phyloP scores from a whole-genome alignment of 495 filamentous ascomycete species.

The Cercophora sp. region DNA sequence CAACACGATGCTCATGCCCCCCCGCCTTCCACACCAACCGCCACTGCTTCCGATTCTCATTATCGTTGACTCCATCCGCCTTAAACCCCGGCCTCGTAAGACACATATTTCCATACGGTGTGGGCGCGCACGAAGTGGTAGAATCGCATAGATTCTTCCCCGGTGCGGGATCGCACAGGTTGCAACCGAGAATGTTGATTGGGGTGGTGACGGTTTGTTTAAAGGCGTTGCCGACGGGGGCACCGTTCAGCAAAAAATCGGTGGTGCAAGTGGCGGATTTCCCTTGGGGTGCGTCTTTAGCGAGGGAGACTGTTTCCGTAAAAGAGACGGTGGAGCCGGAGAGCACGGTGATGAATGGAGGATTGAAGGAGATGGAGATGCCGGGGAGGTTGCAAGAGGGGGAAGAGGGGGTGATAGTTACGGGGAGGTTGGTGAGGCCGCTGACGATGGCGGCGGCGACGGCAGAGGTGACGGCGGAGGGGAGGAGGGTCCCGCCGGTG shows the following conservation, averaged over 20 bases:
- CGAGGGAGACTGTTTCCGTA: background rate
- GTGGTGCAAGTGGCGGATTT: background rate
- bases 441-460: constrained; percentile 9
- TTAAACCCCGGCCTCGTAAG: constrained; percentile 11
- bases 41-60: constrained; percentile 5
- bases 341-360: background rate
- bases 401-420: background rate
- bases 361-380: background rate
- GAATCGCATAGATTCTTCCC: constrained; percentile 9
- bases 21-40: constrained; percentile 1
- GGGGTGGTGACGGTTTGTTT: background rate
- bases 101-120: constrained; percentile 10
- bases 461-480: background rate
- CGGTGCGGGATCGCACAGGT: constrained; percentile 5
- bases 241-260: constrained; percentile 8
- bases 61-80: constrained; percentile 4
- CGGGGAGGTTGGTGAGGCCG: constrained; percentile 11
- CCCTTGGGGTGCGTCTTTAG: background rate
- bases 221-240: constrained; percentile 4
- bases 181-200: constrained; percentile 6
- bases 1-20: constrained; percentile 11
- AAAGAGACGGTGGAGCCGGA: constrained; percentile 6
- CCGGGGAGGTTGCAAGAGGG: constrained; percentile 1
- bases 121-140: constrained; percentile 5
- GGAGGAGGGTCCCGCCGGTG: constrained; percentile 8